Base-by-base conservation (phyloP, 1,139 yeast species). In the Hansenula lynferdii region DNA sequence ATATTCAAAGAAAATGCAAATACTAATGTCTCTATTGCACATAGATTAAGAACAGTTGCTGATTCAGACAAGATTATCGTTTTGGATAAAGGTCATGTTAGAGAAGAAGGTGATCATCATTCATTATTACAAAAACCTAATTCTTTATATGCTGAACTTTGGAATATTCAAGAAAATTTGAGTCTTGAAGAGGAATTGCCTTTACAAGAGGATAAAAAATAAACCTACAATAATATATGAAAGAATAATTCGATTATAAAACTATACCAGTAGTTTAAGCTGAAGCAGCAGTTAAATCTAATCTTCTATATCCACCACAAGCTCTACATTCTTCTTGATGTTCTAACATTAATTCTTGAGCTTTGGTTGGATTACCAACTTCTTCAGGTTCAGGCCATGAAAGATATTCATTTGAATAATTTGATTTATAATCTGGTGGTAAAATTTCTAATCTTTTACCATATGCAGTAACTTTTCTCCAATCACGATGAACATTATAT, bases 1-100 rank as follows among this genome's bases (percentile, higher is more conserved):
- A 74, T 85, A 22, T 80, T 86, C 58, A 67, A 61, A 43, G 78
- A 75, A 32, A 64, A 70, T 24, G 58, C 68, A 9, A 76, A 72
- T 38, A 94, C 98, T 1, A 85, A 89, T 50, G 79, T 94, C 8
- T 85, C 90, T 49, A 89, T 92, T 60, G 98, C 98, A 1, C 99
- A 92, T 60, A 67, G 98, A 48, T 70, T 92, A 53, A 72, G 97
- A 57, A 92, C 98, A 0, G 85, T 92, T 38, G 95, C 96, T 15
- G 97, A 92, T 58, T 75, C 96, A 6, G 97, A 92, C 57, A 86
- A 86, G 66, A 92, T 92, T 51, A 85, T 92, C 49, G 97, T 92
- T 1, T 67, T 92, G 44, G 75, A 80, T 42, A 73, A 77, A 42
- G 98, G 98, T 8, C 42, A 61, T 5, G 96, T 92, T 6, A 79